Evolutionary conservation across 352 stramenopile genomes (phyloP).

Genomic region (Phytophthora cryptogea): DNA sequence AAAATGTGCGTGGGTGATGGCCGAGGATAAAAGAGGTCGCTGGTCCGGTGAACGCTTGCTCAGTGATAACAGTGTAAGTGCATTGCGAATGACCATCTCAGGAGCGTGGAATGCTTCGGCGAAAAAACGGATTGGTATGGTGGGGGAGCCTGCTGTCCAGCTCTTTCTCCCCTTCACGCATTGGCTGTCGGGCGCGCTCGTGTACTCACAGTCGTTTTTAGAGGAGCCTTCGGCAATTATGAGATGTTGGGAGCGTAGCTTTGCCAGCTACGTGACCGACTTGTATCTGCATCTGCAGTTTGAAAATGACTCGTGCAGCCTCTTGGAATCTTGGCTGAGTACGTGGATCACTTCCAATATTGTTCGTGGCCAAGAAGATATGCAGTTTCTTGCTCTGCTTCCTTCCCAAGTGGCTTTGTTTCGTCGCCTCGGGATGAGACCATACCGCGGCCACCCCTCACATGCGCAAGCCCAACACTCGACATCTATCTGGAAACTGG

Average conservation of each 20-base stretch:
- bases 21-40: slow-evolving; percentile 12
- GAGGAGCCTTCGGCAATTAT: slow-evolving; percentile 26
- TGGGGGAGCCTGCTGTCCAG: slow-evolving; percentile 18
- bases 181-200: slow-evolving; percentile 35
- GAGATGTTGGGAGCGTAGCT: slow-evolving; percentile 48
- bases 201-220: slow-evolving; percentile 45
- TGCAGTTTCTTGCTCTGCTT: slow-evolving; percentile 37
- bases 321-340: slow-evolving; percentile 49
- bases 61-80: slow-evolving; percentile 2
- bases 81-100: slow-evolving; percentile 15
- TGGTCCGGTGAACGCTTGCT: slow-evolving; percentile 18
- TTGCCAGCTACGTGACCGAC: slow-evolving; percentile 43
- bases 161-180: slow-evolving; percentile 37
- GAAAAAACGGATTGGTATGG: background rate
- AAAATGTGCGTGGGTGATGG: slow-evolving; percentile 17
- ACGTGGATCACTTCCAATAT: slow-evolving; percentile 54
- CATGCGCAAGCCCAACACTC: background rate
- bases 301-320: slow-evolving; percentile 19
- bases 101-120: slow-evolving; percentile 12
- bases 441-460: slow-evolving; percentile 4
- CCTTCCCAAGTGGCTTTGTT: slow-evolving; percentile 62
- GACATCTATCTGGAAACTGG: slow-evolving; percentile 37
- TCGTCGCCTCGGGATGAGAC: slow-evolving; percentile 32
- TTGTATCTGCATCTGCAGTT: slow-evolving; percentile 75
- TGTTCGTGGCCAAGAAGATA: slow-evolving; percentile 21